These are phyloP conservation scores for Colletotrichum viniferum DNA, from an alignment of 2,329 filamentous ascomycete species.

Conservation along the genomic window DNA sequence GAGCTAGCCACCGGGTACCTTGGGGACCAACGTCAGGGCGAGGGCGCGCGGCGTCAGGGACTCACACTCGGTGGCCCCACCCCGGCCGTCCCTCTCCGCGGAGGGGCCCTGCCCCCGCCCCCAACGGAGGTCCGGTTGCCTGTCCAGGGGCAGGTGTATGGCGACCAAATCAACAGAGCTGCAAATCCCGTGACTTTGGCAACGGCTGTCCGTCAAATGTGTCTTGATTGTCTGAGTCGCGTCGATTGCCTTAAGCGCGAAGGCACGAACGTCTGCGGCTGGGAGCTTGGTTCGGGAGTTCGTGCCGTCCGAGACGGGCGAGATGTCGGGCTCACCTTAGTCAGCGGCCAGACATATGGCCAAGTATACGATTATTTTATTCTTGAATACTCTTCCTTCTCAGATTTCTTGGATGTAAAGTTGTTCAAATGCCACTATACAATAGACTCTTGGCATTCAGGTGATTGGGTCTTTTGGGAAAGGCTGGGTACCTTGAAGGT, in stretches of 20 bases:
- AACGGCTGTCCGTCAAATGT: neutral
- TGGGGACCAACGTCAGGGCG: constrained; percentile 7
- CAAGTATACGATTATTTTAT: neutral
- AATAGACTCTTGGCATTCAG: neutral
- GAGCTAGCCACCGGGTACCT: neutral
- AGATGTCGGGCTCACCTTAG: neutral
- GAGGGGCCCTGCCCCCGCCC: neutral
- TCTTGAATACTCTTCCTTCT: neutral
- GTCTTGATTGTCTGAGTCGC: neutral
- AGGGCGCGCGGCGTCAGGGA: constrained; percentile 15
- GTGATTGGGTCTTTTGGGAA: neutral
- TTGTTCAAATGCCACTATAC: neutral
- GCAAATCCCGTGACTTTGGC: neutral
- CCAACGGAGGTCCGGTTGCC: constrained; percentile 18
- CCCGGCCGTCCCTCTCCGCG: neutral
- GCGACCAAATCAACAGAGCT: neutral
- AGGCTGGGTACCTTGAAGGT: neutral
- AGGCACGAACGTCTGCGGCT: neutral
- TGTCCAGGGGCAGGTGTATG: neutral
- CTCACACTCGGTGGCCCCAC: neutral
- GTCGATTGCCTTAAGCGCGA: neutral
- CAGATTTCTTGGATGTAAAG: neutral
- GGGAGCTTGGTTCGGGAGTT: neutral
- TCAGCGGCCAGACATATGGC: neutral
- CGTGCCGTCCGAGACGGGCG: neutral